Base-by-base conservation (phyloP, 768 basidiomycete genomes). In the Russula emetica region DNA sequence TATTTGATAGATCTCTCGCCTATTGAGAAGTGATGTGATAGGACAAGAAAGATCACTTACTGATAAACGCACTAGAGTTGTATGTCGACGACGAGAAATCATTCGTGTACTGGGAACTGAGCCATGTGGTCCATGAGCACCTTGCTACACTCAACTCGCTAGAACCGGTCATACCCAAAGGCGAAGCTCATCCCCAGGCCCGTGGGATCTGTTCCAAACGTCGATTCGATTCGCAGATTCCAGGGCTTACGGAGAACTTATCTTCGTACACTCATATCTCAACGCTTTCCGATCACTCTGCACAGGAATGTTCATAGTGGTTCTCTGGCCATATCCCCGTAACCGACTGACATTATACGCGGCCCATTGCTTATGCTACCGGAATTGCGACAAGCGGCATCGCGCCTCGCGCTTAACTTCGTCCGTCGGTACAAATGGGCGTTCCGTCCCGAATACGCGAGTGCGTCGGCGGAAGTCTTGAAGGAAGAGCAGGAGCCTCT, bases 371-470 rank as follows among this genome's bases (percentile, higher is more conserved):
- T 82, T 13, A 80, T 81, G 3, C 72, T 82, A 58, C 78, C 79
- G 20, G 70, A 78, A 16, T 72, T 82, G 22, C 79, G 79, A 2
- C 75, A 80, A 14, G 76, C 82, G 22, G 80, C 79, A 77, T 75
- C 77, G 55, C 81, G 80, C 22, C 78, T 82, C 67, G 74, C 79
- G 24, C 78, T 84, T 47, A 86, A 84, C 69, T 85, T 86, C 69
- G 71, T 78, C 44, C 79, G 85, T 14, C 80, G 90, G 40, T 90
- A 90, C 69, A 92, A 92, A 70, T 92, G 90, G 90, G 85, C 88
- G 0, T 90, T 85, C 66, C 72, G 76, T 26, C 74, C 79, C 0
- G 82, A 83, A 55, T 89, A 89, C 67, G 81, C 83, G 13, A 62
- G 73, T 0, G 71, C 74, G 2, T 82, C 26, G 2, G 22, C 20